phyloP scores from a whole-genome alignment of 805 yeast species.

The Kuraishia ogatae region DNA sequence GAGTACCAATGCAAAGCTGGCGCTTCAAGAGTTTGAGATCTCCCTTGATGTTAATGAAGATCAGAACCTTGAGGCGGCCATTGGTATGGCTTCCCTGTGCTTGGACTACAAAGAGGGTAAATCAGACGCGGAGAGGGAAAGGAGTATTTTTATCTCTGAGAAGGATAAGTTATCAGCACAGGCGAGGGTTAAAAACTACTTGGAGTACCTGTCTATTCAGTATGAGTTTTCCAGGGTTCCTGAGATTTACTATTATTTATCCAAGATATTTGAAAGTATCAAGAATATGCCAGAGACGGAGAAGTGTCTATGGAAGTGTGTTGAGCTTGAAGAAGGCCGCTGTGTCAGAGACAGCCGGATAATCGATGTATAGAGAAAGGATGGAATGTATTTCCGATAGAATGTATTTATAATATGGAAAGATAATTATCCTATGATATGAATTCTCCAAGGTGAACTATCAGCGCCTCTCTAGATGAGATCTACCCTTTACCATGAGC shows the following conservation, averaged over 20 bases:
- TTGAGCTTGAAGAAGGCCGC: conserved; percentile 59
- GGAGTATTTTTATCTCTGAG: conserved; percentile 34
- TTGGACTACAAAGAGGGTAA: conserved; percentile 28
- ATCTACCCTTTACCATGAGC: no score
- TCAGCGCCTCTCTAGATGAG: no score
- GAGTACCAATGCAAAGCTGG: conserved; percentile 21
- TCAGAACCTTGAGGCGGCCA: conserved; percentile 40
- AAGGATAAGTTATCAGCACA: conserved; percentile 53
- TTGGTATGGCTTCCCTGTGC: conserved; percentile 47
- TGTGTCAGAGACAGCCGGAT: conserved; percentile 19
- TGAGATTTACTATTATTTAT: conserved; percentile 67
- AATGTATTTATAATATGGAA: no score
- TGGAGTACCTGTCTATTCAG: conserved; percentile 31
- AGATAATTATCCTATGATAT: no score
- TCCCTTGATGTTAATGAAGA: conserved; percentile 39
- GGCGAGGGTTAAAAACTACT: conserved; percentile 41
- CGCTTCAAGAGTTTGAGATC: conserved; percentile 58
- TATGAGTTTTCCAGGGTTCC: conserved; percentile 30
- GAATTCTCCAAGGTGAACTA: no score
- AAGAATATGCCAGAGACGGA: conserved; percentile 21
- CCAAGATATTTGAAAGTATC: conserved; percentile 45
- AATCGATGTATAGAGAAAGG: neutral
- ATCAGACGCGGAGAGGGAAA: conserved; percentile 10
- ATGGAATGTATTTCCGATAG: no score
- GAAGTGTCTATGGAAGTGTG: conserved; percentile 50